A percentile compares a stretch with the other conserved stretches of the same genome.
Evolutionary conservation across 768 basidiomycete genomes (phyloP).

Genomic region (Russula olivacea): DNA sequence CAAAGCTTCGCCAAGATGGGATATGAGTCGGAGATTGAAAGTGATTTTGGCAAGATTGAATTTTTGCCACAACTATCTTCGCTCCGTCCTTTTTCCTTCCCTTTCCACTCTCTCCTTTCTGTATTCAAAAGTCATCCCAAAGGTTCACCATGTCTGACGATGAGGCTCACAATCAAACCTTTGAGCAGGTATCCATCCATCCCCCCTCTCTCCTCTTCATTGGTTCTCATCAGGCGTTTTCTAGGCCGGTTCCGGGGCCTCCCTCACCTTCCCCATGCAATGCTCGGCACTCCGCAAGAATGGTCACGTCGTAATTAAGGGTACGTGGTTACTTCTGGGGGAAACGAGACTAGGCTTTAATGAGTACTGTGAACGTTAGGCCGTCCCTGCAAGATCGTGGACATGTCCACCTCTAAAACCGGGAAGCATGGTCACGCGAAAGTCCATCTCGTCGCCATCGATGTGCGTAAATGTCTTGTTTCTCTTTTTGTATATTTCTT

Average conservation of each 20-base stretch:
- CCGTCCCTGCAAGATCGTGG: slow-evolving; percentile 27
- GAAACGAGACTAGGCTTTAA: background rate
- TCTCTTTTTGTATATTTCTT: slow-evolving; percentile 19
- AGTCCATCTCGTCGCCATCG: slow-evolving; percentile 94
- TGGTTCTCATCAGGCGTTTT: slow-evolving; percentile 20
- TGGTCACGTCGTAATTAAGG: slow-evolving; percentile 92
- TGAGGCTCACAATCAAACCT: slow-evolving; percentile 78
- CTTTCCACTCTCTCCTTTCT: slow-evolving; percentile 28
- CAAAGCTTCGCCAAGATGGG: slow-evolving; percentile 15
- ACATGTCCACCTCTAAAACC: slow-evolving; percentile 42
- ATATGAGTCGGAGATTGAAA: slow-evolving; percentile 41
- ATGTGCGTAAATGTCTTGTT: slow-evolving; percentile 52
- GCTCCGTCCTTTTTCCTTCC: slow-evolving; percentile 30
- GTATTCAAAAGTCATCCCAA: slow-evolving; percentile 23
- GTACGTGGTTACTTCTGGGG: background rate
- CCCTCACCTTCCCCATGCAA: slow-evolving; percentile 79
- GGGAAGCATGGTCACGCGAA: slow-evolving; percentile 99
- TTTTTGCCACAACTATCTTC: slow-evolving; percentile 27
- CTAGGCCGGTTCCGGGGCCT: slow-evolving; percentile 69
- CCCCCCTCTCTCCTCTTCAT: background rate
- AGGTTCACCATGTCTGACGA: slow-evolving; percentile 71
- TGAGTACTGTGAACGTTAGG: slow-evolving; percentile 6
- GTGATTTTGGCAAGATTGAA: slow-evolving; percentile 30
- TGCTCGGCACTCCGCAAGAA: slow-evolving; percentile 95
- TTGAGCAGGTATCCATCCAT: slow-evolving; percentile 60